Conservation (phyloP, 768 basidiomycete species). For the Goffeauzyma gilvescens region DNA sequence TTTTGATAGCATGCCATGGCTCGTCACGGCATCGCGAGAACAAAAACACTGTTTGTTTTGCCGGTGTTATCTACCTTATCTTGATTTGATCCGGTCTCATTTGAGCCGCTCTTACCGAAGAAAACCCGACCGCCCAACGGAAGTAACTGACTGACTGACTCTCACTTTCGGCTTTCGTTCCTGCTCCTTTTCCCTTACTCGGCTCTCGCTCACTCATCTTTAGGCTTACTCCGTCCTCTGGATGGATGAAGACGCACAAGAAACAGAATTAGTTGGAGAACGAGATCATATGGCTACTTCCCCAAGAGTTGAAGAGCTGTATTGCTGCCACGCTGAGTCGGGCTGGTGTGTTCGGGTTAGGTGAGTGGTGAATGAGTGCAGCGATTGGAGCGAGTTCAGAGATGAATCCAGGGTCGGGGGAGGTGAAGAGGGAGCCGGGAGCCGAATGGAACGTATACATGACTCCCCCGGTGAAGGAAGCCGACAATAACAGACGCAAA, state of each 20-base stretch:
- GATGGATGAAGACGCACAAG: conserved; percentile 14
- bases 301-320: conserved; percentile 13
- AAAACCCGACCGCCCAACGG: not conserved
- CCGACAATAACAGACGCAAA: no score
- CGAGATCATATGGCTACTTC: conserved; percentile 12
- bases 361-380: not conserved
- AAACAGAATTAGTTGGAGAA: conserved; percentile 14
- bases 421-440: not conserved
- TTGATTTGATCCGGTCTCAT: not conserved
- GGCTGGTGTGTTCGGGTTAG: conserved; percentile 11
- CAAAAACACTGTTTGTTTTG: no score
- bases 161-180: no score
- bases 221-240: conserved; percentile 14
- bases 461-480: no score
- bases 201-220: no score
- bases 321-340: conserved; percentile 11
- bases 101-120: not conserved
- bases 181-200: no score
- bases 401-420: not conserved
- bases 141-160: not conserved
- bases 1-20: no score
- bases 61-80: no score
- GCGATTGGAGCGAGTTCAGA: not conserved
- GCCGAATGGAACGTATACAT: not conserved
- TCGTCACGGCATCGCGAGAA: no score